phyloP scores from a whole-genome alignment of 2,329 filamentous ascomycete genomes.

The Ramularia endophylla region DNA sequence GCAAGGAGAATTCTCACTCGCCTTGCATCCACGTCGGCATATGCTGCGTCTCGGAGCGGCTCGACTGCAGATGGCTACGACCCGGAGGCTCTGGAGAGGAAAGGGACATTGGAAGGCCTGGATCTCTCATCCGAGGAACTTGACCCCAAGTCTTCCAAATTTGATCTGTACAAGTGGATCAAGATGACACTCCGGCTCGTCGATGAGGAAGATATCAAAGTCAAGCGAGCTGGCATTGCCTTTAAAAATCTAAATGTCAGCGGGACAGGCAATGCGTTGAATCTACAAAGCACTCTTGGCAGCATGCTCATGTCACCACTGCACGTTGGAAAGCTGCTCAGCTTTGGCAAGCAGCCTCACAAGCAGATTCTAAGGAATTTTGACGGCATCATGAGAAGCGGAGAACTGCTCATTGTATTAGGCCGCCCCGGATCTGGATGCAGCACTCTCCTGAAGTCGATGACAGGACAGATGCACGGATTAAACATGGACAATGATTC shows the following conservation, averaged over 20 bases:
- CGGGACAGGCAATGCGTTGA: constrained; percentile 60
- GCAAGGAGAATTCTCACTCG: constrained; percentile 16
- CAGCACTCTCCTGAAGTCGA: constrained; percentile 57
- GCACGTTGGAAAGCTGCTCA: constrained; percentile 51
- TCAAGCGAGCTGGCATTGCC: constrained; percentile 53
- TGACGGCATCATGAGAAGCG: constrained; percentile 47
- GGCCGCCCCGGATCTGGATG: constrained; percentile 53
- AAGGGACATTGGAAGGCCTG: constrained; percentile 32
- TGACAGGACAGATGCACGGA: constrained; percentile 56
- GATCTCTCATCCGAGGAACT: constrained; percentile 43
- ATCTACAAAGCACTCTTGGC: constrained; percentile 62
- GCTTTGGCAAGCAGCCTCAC: constrained; percentile 40
- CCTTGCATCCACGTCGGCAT: constrained; percentile 18
- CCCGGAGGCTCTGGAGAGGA: constrained; percentile 18
- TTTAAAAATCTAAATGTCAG: constrained; percentile 62
- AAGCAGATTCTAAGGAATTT: constrained; percentile 53
- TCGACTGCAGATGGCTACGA: constrained; percentile 12
- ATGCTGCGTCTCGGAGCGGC: constrained; percentile 6
- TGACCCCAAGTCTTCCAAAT: constrained; percentile 48
- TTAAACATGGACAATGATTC: constrained; percentile 48
- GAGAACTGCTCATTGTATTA: constrained; percentile 44
- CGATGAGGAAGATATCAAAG: constrained; percentile 51
- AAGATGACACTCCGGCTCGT: constrained; percentile 46
- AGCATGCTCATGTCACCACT: constrained; percentile 55
- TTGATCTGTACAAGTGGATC: constrained; percentile 50